Conservation (phyloP, 2,329 filamentous ascomycete species). For the Gaeumannomyces tritici region DNA sequence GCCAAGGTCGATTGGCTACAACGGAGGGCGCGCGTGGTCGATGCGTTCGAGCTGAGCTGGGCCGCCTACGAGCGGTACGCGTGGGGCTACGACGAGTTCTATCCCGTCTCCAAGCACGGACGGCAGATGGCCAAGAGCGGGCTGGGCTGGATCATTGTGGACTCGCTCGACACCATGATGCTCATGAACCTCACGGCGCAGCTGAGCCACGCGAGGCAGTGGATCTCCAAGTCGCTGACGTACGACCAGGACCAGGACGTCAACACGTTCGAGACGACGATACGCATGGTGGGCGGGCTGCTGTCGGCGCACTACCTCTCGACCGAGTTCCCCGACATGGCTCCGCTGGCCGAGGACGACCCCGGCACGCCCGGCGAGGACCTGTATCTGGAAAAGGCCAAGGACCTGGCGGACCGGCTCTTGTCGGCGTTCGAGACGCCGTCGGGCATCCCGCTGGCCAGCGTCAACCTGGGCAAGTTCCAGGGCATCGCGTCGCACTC, state of each 20-base stretch:
- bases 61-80: slow-evolving; percentile 85
- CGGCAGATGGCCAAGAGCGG: slow-evolving; percentile 80
- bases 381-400: slow-evolving; percentile 90
- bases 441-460: slow-evolving; percentile 83
- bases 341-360: slow-evolving; percentile 63
- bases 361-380: slow-evolving; percentile 70
- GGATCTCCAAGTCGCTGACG: slow-evolving; percentile 70
- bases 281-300: slow-evolving; percentile 90
- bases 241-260: slow-evolving; percentile 94
- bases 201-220: slow-evolving; percentile 75
- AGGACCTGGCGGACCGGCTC: slow-evolving; percentile 81
- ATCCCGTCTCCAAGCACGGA: slow-evolving; percentile 70
- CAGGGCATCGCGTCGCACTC: slow-evolving; percentile 72
- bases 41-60: slow-evolving; percentile 88
- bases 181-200: slow-evolving; percentile 93
- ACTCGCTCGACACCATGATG: slow-evolving; percentile 93
- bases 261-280: slow-evolving; percentile 96
- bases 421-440: slow-evolving; percentile 79
- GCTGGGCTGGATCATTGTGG: slow-evolving; percentile 96
- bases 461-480: slow-evolving; percentile 73
- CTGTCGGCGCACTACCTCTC: slow-evolving; percentile 94
- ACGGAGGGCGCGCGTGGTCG: slow-evolving; percentile 71
- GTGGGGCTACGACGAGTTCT: slow-evolving; percentile 88
- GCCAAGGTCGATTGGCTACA: slow-evolving; percentile 61
- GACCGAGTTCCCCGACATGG: slow-evolving; percentile 69